phyloP scores from a whole-genome alignment of 2,329 filamentous ascomycete species.

The Trematosphaeria pertusa region DNA sequence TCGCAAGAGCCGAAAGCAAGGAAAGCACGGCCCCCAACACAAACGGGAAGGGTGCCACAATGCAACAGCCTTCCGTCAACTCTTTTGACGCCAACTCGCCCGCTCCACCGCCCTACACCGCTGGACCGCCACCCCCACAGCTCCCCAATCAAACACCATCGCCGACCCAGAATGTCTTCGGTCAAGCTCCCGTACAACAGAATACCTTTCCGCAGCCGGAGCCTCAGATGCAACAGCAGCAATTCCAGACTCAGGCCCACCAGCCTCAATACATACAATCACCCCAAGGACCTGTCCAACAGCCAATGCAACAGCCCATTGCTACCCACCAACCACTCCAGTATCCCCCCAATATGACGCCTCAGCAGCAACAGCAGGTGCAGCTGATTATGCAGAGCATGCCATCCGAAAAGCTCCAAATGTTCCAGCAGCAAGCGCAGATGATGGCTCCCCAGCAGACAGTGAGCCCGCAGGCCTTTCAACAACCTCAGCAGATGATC shows the following conservation, averaged over 20 bases:
- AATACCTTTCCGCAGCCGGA: constrained; percentile 24
- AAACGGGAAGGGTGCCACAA: too few relatives aligned
- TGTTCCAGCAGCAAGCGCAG: constrained; percentile 38
- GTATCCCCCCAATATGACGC: constrained; percentile 30
- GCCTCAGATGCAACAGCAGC: constrained; percentile 19
- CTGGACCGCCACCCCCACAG: constrained; percentile 20
- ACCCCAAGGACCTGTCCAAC: constrained; percentile 16
- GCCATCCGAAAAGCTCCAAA: constrained; percentile 40
- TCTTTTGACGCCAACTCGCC: constrained; percentile 4
- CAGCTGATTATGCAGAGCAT: constrained; percentile 38
- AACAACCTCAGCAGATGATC: constrained; percentile 15
- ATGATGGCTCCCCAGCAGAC: constrained; percentile 20
- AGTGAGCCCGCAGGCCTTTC: constrained; percentile 5
- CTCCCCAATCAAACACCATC: constrained; percentile 25
- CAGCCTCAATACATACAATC: constrained; percentile 16
- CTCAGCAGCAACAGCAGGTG: constrained; percentile 38
- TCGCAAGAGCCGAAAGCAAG: too few relatives aligned
- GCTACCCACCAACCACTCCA: constrained; percentile 25
- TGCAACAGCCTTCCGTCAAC: not conserved
- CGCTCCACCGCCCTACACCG: constrained; percentile 31
- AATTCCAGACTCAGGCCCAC: constrained; percentile 1
- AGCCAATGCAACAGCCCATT: constrained; percentile 17
- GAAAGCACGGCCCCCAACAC: too few relatives aligned
- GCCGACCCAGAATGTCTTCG: constrained; percentile 19
- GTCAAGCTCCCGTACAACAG: constrained; percentile 18